A percentile compares a stretch with the other conserved stretches of the same genome.
Evolutionary conservation across 768 basidiomycete genomes (phyloP).

Genomic region (Hericium coralloides): DNA sequence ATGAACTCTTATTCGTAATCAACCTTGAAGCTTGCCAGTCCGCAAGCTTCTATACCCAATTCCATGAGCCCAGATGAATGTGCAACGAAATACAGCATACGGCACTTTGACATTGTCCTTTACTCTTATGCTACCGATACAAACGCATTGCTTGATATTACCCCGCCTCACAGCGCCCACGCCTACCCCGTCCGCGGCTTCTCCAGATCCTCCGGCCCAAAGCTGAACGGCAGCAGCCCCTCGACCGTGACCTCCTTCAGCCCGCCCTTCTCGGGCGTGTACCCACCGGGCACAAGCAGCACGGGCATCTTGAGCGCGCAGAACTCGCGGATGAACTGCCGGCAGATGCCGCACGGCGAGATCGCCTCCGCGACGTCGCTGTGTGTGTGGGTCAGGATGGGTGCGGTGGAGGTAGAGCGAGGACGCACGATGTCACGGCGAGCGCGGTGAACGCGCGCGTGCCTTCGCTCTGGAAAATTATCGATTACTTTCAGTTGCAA

Average conservation of each 20-base stretch:
- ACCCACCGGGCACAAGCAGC: constrained; percentile 59
- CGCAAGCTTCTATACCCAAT: no score
- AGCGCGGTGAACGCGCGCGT: constrained; percentile 60
- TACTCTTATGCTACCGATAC: no score
- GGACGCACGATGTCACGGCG: constrained; percentile 68
- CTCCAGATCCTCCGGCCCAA: constrained; percentile 11
- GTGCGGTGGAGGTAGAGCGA: neutral
- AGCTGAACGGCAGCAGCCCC: constrained; percentile 10
- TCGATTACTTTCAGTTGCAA: neutral
- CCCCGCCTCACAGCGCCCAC: neutral
- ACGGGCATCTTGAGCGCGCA: constrained; percentile 67
- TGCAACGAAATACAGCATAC: no score
- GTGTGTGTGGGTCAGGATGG: neutral
- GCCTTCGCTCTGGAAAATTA: constrained; percentile 64
- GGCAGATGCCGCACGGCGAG: constrained; percentile 91
- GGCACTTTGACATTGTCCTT: no score
- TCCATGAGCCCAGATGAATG: no score
- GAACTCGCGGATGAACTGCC: constrained; percentile 86
- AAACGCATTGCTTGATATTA: no score
- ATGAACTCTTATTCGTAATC: no score
- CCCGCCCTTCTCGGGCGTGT: constrained; percentile 18
- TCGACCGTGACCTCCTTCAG: constrained; percentile 11
- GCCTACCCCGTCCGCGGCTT: constrained; percentile 3
- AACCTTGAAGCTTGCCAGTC: no score
- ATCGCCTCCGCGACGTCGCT: constrained; percentile 63